Conservation (phyloP, 176 grass and related monocot genomes). For the Juncus effusus region DNA sequence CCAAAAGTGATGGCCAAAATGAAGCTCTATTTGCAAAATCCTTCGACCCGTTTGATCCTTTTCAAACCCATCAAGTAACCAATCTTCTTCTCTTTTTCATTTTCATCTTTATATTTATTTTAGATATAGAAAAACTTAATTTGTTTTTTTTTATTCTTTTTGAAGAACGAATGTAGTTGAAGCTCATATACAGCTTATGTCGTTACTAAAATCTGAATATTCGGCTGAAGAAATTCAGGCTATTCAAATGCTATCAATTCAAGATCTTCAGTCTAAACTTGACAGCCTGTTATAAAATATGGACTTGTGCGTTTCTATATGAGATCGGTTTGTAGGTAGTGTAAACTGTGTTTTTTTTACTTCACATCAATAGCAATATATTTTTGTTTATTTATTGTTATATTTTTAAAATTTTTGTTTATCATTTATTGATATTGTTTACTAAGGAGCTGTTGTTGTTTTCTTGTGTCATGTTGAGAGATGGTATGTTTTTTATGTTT, state of each 20-base stretch:
- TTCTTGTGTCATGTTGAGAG: too few species aligned
- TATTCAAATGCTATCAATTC: conserved; percentile 50
- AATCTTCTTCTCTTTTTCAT: background rate
- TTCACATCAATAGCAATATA: too few species aligned
- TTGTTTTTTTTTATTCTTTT: conserved; percentile 10
- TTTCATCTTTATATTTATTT: background rate
- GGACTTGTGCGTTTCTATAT: background rate
- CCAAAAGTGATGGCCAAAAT: conserved; percentile 72
- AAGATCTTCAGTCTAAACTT: conserved; percentile 70
- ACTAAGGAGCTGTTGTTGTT: too few species aligned
- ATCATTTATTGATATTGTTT: too few species aligned
- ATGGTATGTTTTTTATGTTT: too few species aligned
- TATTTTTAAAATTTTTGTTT: too few species aligned
- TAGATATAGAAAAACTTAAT: background rate
- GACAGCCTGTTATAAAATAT: conserved; percentile 57
- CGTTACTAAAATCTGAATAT: conserved; percentile 83
- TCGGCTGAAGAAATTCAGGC: conserved; percentile 60
- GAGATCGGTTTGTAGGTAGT: too few species aligned
- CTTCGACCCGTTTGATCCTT: conserved; percentile 84
- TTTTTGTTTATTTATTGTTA: too few species aligned
- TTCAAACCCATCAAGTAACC: conserved; percentile 95
- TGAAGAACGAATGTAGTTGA: conserved; percentile 85
- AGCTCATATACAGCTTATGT: conserved; percentile 80
- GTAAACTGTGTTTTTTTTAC: too few species aligned
- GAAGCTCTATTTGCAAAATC: conserved; percentile 97